Conservation (phyloP, 2,329 filamentous ascomycete genomes). For the Sclerotinia minor region DNA sequence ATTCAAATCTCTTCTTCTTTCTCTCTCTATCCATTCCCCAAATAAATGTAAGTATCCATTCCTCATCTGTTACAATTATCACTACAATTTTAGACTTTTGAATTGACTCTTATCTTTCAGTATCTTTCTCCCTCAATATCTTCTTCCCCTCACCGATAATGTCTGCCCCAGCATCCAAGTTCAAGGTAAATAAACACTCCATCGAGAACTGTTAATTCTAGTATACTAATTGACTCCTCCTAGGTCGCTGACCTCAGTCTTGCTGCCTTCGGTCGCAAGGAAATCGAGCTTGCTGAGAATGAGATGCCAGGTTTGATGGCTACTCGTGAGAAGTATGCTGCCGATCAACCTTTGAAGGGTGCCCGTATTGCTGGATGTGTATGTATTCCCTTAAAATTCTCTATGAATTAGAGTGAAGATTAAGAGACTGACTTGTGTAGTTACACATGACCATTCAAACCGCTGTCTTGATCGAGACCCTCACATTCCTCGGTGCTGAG, state of each 20-base stretch:
- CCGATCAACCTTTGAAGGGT: conserved; percentile 89
- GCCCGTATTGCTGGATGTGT: conserved; percentile 96
- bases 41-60: conserved; percentile 16
- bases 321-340: conserved; percentile 86
- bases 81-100: background rate
- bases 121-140: conserved; percentile 23
- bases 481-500: conserved; percentile 91
- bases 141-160: conserved; percentile 36
- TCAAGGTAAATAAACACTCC: conserved; percentile 34
- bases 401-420: conserved; percentile 60
- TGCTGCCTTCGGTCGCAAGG: conserved; percentile 96
- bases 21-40: background rate
- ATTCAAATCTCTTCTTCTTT: background rate
- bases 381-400: conserved; percentile 27
- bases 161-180: conserved; percentile 42
- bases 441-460: conserved; percentile 85
- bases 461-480: conserved; percentile 97
- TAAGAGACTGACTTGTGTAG: background rate
- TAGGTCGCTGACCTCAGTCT: conserved; percentile 97
- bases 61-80: background rate
- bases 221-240: conserved; percentile 10
- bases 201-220: background rate
- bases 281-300: conserved; percentile 96
- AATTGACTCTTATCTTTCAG: conserved; percentile 14
- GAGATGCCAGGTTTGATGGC: conserved; percentile 98